Percentiles rank a stretch among this genome's conserved stretches.
Evolutionary conservation across 2,329 filamentous ascomycete species (phyloP).

Genomic region (Pyrenochaeta sp.): DNA sequence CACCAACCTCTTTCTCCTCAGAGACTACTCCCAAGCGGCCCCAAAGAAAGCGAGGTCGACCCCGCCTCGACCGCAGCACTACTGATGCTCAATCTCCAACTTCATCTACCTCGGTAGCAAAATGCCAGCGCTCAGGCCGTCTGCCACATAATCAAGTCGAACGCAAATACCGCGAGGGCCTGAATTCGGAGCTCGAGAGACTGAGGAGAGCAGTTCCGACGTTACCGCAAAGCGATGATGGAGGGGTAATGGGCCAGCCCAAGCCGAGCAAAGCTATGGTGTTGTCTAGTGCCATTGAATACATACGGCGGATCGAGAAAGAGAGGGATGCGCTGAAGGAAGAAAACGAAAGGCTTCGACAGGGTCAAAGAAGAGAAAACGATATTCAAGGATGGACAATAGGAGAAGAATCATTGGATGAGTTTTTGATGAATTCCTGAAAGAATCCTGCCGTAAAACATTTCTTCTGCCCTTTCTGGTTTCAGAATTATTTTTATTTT

Average conservation of each 20-base stretch:
- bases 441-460: too few species aligned
- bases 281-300: conserved; percentile 42
- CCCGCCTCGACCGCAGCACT: conserved; percentile 35
- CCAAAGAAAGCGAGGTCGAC: conserved; percentile 43
- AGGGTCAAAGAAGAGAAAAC: conserved; percentile 1
- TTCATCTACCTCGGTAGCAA: conserved; percentile 23
- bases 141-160: conserved; percentile 50
- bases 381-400: background rate
- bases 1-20: conserved; percentile 25
- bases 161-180: conserved; percentile 37
- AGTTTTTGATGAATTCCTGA: conserved; percentile 2
- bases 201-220: conserved; percentile 39
- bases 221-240: conserved; percentile 40
- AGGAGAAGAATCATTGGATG: background rate
- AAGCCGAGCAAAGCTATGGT: conserved; percentile 48
- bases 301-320: conserved; percentile 39
- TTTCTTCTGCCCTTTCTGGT: too few species aligned
- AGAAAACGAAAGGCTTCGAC: conserved; percentile 38
- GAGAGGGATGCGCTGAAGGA: conserved; percentile 36
- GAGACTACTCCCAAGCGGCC: conserved; percentile 34
- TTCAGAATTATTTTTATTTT: too few species aligned
- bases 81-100: conserved; percentile 20
- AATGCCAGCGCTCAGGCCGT: conserved; percentile 28
- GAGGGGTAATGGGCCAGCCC: conserved; percentile 33
- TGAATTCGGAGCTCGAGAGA: conserved; percentile 42